Evolutionary conservation across 2,329 filamentous ascomycete genomes (phyloP).

Genomic region (Sclerotinia borealis): DNA sequence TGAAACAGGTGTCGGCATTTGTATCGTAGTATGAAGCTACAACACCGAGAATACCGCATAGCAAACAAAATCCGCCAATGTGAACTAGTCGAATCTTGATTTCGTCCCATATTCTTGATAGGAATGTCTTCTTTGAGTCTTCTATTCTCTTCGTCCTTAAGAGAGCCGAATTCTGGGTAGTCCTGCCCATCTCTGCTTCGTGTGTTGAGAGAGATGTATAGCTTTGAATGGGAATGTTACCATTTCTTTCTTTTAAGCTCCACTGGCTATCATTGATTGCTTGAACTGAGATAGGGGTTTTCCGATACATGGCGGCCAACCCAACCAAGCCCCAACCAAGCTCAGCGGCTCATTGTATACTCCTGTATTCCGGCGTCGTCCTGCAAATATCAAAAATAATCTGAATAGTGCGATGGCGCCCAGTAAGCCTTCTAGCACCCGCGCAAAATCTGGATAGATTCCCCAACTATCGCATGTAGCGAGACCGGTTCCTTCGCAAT

Average conservation of each 20-base stretch:
- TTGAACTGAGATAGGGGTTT: neutral
- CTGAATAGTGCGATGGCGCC: neutral
- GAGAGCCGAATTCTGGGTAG: neutral
- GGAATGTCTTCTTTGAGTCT: neutral
- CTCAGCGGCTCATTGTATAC: neutral
- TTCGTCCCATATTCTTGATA: neutral
- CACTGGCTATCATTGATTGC: neutral
- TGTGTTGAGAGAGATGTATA: neutral
- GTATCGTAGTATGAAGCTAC: neutral
- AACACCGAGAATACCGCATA: neutral
- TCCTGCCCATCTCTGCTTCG: neutral
- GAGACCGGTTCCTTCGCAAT: neutral
- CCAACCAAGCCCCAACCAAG: neutral
- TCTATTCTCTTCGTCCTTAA: neutral
- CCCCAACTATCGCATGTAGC: neutral
- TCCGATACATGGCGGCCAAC: neutral
- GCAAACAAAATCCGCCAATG: neutral
- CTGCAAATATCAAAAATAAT: neutral
- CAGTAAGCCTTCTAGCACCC: neutral
- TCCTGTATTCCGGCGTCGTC: neutral
- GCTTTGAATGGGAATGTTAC: neutral
- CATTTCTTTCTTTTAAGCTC: too few relatives aligned
- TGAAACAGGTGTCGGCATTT: slow-evolving; percentile 33
- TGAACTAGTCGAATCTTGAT: neutral
- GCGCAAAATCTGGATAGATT: neutral